A percentile compares a stretch with the other conserved stretches of the same genome.
Evolutionary conservation across 345 rosid species (phyloP).

Genomic region (Turritis glabra): DNA sequence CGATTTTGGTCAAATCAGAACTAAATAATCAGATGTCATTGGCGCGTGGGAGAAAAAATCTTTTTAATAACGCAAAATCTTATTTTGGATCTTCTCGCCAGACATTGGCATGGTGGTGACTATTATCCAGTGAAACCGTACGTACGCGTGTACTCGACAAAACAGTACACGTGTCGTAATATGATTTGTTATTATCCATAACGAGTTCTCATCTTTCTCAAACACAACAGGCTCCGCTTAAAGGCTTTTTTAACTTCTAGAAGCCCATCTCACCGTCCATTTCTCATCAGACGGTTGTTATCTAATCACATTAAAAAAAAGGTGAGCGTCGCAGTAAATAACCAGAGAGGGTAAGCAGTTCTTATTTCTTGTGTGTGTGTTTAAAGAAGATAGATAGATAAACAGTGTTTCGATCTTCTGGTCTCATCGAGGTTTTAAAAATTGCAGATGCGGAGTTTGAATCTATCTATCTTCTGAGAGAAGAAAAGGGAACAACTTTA

Average conservation of each 20-base stretch:
- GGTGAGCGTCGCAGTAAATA: constrained; percentile 36
- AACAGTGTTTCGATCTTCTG: constrained; percentile 33
- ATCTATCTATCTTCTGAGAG: constrained; percentile 18
- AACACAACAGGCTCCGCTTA: constrained; percentile 29
- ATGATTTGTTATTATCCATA: neutral
- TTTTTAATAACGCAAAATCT: constrained; percentile 35
- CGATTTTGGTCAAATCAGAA: neutral
- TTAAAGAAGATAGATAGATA: constrained; percentile 34
- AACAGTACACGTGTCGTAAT: neutral
- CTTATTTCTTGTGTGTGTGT: constrained; percentile 16
- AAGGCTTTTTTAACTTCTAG: neutral
- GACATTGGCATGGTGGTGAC: neutral
- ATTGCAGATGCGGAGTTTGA: neutral
- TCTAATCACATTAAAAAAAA: neutral
- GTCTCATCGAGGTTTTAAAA: constrained; percentile 22
- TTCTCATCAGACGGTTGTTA: constrained; percentile 28
- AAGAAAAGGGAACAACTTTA: constrained; percentile 8
- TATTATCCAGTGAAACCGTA: constrained; percentile 13
- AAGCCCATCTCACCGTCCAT: constrained; percentile 22
- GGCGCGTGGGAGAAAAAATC: constrained; percentile 19
- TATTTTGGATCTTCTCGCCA: constrained; percentile 22
- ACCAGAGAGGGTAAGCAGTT: constrained; percentile 40
- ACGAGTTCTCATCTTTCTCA: constrained; percentile 23
- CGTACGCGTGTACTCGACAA: constrained; percentile 15
- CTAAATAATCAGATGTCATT: neutral